A percentile compares a stretch with the other conserved stretches of the same genome.
These are phyloP conservation scores for Linnemannia exigua DNA, from an alignment of 192 early-diverging fungal genomes.

Conservation along the genomic window DNA sequence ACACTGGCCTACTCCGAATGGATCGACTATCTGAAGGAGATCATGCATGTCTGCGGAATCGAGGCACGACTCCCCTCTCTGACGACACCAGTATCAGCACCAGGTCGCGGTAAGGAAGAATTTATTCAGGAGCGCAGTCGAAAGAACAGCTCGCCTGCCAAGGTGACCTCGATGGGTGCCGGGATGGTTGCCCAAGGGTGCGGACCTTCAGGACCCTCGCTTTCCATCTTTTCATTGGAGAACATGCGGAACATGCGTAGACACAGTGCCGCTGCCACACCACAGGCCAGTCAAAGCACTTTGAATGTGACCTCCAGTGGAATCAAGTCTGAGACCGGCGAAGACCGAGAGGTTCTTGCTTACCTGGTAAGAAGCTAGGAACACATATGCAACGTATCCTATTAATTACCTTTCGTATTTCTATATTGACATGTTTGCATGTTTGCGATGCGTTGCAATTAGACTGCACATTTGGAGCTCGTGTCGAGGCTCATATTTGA, in stretches of 20 bases:
- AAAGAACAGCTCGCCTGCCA: background rate
- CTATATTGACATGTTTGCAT: background rate
- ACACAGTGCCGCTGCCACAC: conserved; percentile 13
- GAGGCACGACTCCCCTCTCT: background rate
- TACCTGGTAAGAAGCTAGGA: conserved; percentile 30
- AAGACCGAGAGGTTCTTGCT: conserved; percentile 39
- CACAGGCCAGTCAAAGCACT: background rate
- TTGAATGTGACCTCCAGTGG: background rate
- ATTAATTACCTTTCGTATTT: background rate
- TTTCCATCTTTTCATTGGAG: conserved; percentile 42
- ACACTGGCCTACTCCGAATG: conserved; percentile 30
- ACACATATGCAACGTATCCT: background rate
- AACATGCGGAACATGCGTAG: conserved; percentile 26
- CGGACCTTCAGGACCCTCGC: conserved; percentile 1
- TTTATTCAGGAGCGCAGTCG: background rate
- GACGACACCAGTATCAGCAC: background rate
- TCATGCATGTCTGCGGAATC: conserved; percentile 45
- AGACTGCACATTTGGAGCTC: conserved; percentile 45
- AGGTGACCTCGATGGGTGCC: background rate
- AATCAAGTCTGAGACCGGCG: conserved; percentile 40
- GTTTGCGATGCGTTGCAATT: background rate
- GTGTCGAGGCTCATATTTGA: conserved; percentile 47
- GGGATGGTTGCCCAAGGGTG: conserved; percentile 11
- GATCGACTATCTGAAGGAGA: conserved; percentile 42
- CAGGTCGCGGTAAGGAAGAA: background rate